phyloP scores from a whole-genome alignment of 2,329 filamentous ascomycete species.

The Fusarium sp. region DNA sequence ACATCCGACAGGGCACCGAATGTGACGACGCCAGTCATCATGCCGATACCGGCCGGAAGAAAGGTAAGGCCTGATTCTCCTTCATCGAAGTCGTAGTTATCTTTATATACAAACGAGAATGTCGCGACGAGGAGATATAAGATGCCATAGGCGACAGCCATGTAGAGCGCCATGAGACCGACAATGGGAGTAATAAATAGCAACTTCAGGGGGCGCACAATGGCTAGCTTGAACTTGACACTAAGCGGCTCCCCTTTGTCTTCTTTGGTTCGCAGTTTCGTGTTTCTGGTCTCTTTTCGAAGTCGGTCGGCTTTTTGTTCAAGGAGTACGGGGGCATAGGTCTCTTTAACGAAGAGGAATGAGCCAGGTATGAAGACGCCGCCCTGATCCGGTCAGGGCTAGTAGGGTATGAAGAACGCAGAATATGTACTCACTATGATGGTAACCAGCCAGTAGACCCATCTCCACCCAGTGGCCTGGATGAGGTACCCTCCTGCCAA shows the following conservation, averaged over 20 bases:
- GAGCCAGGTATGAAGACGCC: conserved; percentile 52
- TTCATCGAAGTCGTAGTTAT: conserved; percentile 67
- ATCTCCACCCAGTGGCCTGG: conserved; percentile 57
- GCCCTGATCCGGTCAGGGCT: background rate
- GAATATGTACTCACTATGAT: conserved; percentile 3
- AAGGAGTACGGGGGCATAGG: background rate
- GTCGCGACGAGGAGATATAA: conserved; percentile 64
- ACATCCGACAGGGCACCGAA: conserved; percentile 25
- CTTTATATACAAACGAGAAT: conserved; percentile 66
- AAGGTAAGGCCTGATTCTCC: conserved; percentile 53
- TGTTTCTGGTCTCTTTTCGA: conserved; percentile 54
- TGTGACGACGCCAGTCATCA: conserved; percentile 19
- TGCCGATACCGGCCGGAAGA: conserved; percentile 30
- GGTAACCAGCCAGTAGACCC: conserved; percentile 41
- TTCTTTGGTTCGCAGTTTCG: background rate
- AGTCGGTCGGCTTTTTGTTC: background rate
- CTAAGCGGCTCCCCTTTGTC: background rate
- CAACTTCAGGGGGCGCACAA: conserved; percentile 71
- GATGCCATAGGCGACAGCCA: conserved; percentile 70
- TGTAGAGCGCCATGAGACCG: conserved; percentile 72
- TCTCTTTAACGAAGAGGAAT: background rate
- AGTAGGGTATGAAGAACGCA: background rate
- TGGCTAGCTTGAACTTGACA: conserved; percentile 63
- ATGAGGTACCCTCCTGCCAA: conserved; percentile 54
- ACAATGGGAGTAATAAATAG: conserved; percentile 71